phyloP scores from a whole-genome alignment of 768 basidiomycete genomes.

The Royoungia palumana region DNA sequence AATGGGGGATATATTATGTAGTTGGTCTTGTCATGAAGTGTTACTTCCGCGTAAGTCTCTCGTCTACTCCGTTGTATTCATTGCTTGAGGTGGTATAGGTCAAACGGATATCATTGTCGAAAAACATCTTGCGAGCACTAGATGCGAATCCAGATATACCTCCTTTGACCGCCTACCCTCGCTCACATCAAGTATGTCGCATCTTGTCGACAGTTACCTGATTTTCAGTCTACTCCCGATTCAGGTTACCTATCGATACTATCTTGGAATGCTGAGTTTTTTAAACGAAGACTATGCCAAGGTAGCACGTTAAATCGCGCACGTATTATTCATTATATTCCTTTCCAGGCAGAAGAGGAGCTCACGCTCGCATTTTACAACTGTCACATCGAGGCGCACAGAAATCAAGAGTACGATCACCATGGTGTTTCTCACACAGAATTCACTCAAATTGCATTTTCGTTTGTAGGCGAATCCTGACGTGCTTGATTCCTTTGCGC shows the following conservation, averaged over 20 bases:
- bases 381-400: constrained; percentile 64
- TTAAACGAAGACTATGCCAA: constrained; percentile 88
- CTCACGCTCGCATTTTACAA: constrained; percentile 83
- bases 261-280: constrained; percentile 92
- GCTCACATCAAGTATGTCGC: constrained; percentile 72
- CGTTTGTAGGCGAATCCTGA: constrained; percentile 72
- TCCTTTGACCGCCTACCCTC: constrained; percentile 68
- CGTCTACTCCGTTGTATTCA: not conserved
- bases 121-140: constrained; percentile 88
- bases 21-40: constrained; percentile 89
- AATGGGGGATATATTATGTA: constrained; percentile 92
- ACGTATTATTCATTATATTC: not conserved
- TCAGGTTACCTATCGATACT: constrained; percentile 92
- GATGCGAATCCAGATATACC: constrained; percentile 85
- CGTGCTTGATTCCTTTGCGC: constrained; percentile 86
- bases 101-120: constrained; percentile 85
- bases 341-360: constrained; percentile 74
- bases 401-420: constrained; percentile 78
- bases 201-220: constrained; percentile 7
- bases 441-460: not conserved
- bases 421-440: not conserved
- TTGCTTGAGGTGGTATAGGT: constrained; percentile 47
- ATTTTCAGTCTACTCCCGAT: constrained; percentile 16
- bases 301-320: constrained; percentile 37
- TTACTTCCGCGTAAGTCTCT: constrained; percentile 78